These are phyloP conservation scores for Colletotrichum noveboracense DNA, from an alignment of 2,329 filamentous ascomycete genomes.

Conservation along the genomic window DNA sequence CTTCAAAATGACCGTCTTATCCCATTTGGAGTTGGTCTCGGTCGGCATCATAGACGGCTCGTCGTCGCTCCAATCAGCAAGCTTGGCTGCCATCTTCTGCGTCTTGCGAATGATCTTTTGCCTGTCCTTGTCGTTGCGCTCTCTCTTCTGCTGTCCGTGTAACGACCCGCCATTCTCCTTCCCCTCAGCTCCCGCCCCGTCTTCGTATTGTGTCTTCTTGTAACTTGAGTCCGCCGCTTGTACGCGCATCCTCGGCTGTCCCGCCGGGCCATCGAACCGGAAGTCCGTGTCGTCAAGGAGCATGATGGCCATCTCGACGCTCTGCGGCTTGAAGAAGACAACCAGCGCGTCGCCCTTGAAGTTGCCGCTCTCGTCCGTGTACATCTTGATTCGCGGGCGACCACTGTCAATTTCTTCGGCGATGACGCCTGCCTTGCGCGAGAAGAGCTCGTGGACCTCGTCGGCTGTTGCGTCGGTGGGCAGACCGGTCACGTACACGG, in stretches of 20 bases:
- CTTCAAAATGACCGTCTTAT: slow-evolving; percentile 85
- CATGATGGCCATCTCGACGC: slow-evolving; percentile 84
- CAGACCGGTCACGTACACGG: slow-evolving; percentile 89
- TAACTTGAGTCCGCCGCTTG: slow-evolving; percentile 88
- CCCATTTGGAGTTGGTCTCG: slow-evolving; percentile 61
- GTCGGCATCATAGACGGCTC: slow-evolving; percentile 60
- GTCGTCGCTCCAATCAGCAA: slow-evolving; percentile 96
- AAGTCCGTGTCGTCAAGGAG: slow-evolving; percentile 85
- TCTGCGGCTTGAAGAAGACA: slow-evolving; percentile 94
- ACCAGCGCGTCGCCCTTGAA: slow-evolving; percentile 95
- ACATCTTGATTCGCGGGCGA: slow-evolving; percentile 90
- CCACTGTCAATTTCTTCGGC: slow-evolving; percentile 93
- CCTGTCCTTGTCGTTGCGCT: slow-evolving; percentile 68
- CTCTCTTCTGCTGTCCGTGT: slow-evolving; percentile 36
- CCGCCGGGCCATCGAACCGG: slow-evolving; percentile 62
- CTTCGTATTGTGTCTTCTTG: slow-evolving; percentile 81
- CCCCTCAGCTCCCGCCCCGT: slow-evolving; percentile 22
- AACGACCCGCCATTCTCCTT: slow-evolving; percentile 39
- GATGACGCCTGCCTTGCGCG: slow-evolving; percentile 84
- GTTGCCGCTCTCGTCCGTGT: slow-evolving; percentile 77
- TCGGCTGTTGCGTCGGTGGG: slow-evolving; percentile 79
- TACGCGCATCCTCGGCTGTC: slow-evolving; percentile 74
- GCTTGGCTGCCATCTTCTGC: slow-evolving; percentile 87
- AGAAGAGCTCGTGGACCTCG: slow-evolving; percentile 86
- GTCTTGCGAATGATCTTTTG: slow-evolving; percentile 91